phyloP scores from a whole-genome alignment of 331 rosid species.

The Malus hybrid region DNA sequence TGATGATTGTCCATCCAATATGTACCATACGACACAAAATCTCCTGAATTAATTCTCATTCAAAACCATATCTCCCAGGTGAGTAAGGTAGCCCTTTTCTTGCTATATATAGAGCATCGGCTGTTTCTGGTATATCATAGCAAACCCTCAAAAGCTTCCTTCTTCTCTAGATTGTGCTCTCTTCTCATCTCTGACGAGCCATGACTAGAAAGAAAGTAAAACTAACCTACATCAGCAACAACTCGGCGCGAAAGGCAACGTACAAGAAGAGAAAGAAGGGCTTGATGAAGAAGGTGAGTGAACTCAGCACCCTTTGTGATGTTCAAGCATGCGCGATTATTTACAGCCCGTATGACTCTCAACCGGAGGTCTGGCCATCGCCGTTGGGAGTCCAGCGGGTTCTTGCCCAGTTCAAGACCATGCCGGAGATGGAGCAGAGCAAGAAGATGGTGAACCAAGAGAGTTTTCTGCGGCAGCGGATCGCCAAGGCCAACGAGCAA shows the following conservation, averaged over 20 bases:
- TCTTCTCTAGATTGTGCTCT: neutral
- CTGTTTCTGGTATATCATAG: neutral
- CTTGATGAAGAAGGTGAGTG: slow-evolving; percentile 44
- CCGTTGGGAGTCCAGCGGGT: slow-evolving; percentile 14
- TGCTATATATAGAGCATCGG: neutral
- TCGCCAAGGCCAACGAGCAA: slow-evolving; percentile 35
- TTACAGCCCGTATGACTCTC: slow-evolving; percentile 30
- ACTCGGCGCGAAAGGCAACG: slow-evolving; percentile 43
- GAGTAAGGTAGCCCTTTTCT: neutral
- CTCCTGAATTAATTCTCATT: neutral
- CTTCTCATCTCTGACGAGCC: neutral
- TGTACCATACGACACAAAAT: neutral
- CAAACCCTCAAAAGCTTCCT: neutral
- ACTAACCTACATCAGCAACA: slow-evolving; percentile 29
- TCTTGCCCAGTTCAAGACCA: slow-evolving; percentile 19
- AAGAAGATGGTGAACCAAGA: slow-evolving; percentile 56
- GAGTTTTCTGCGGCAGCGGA: slow-evolving; percentile 36
- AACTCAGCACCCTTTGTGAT: slow-evolving; percentile 50
- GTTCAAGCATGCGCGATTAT: slow-evolving; percentile 53
- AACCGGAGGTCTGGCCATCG: slow-evolving; percentile 40
- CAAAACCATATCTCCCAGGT: neutral
- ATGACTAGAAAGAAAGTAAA: slow-evolving; percentile 62
- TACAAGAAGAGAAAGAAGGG: slow-evolving; percentile 59
- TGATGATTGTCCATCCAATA: neutral
- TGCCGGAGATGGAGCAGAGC: slow-evolving; percentile 32